A percentile compares a stretch with the other conserved stretches of the same genome.
These are phyloP conservation scores for Mycena latifolia DNA, from an alignment of 768 basidiomycete species.

Conservation along the genomic window DNA sequence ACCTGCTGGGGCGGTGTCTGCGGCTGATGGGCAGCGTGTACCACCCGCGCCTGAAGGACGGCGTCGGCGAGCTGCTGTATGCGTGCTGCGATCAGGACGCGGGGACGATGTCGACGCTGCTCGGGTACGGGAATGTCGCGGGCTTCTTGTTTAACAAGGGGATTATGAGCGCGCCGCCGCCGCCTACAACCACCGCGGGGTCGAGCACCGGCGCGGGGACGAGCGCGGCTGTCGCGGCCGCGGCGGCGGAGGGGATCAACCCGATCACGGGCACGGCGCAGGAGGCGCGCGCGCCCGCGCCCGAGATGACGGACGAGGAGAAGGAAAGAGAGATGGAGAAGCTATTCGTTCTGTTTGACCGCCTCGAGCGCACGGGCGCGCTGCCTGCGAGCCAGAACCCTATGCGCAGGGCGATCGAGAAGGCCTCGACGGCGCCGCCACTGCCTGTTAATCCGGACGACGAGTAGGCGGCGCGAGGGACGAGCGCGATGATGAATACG, in stretches of 20 bases:
- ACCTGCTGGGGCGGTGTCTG: constrained; percentile 83
- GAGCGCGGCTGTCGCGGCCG: constrained; percentile 40
- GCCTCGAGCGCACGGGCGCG: constrained; percentile 83
- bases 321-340: constrained; percentile 95
- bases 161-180: constrained; percentile 72
- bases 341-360: constrained; percentile 91
- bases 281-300: constrained; percentile 50
- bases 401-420: constrained; percentile 76
- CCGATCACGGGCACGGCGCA: constrained; percentile 88
- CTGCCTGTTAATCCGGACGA: neutral
- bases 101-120: constrained; percentile 75
- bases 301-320: constrained; percentile 93
- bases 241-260: constrained; percentile 63
- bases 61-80: constrained; percentile 90
- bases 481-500: too few species aligned
- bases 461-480: neutral
- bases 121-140: constrained; percentile 97
- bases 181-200: constrained; percentile 43
- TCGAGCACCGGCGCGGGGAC: constrained; percentile 9
- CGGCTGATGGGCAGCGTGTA: constrained; percentile 83
- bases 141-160: constrained; percentile 96
- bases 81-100: constrained; percentile 88
- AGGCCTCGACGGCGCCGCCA: constrained; percentile 35
- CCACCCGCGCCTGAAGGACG: constrained; percentile 77
- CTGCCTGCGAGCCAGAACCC: constrained; percentile 77